A percentile compares a stretch with the other conserved stretches of the same genome.
Conservation (phyloP, 495 filamentous ascomycete species). For the Trichocladium antarcticum region DNA sequence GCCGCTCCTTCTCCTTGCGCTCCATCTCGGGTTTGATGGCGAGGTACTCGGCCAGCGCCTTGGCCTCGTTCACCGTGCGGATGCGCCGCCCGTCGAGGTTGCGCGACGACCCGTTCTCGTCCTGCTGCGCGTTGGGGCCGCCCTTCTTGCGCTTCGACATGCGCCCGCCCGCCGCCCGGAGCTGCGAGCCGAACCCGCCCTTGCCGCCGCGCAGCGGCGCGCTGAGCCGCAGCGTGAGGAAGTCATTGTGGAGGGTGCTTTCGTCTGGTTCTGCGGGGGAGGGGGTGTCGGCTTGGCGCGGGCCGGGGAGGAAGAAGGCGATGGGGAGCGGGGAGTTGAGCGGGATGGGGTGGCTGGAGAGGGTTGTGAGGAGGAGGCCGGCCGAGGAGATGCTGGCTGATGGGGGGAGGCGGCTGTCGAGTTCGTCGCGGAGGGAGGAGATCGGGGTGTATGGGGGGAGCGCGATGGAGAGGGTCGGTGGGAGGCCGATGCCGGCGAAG, state of each 20-base stretch:
- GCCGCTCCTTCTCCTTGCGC: constrained; percentile 74
- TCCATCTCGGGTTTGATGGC: constrained; percentile 97
- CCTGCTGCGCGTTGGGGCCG: constrained; percentile 39
- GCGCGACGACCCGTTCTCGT: constrained; percentile 75
- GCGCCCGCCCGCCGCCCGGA: constrained; percentile 90
- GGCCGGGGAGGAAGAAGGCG: constrained; percentile 36
- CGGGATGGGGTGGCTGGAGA: constrained; percentile 59
- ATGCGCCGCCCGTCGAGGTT: constrained; percentile 88
- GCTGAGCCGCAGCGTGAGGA: constrained; percentile 72
- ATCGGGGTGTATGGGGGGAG: constrained; percentile 56
- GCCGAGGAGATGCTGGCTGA: constrained; percentile 12
- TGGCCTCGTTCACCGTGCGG: constrained; percentile 87
- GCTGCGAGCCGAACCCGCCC: constrained; percentile 93
- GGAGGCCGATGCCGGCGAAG: constrained; percentile 72
- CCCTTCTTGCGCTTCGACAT: constrained; percentile 88
- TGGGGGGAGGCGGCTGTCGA: constrained; percentile 54
- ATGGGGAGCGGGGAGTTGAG: constrained; percentile 36
- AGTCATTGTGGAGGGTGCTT: constrained; percentile 29
- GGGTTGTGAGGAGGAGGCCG: constrained; percentile 68
- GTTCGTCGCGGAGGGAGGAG: constrained; percentile 49
- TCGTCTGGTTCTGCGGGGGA: too few species aligned
- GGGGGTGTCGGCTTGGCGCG: background rate
- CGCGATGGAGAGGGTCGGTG: constrained; percentile 61
- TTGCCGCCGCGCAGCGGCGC: constrained; percentile 77
- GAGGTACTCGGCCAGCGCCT: constrained; percentile 86